A percentile compares a stretch with the other conserved stretches of the same genome.
Evolutionary conservation across 805 yeast genomes (phyloP).

Genomic region (Lachancea meyersii): DNA sequence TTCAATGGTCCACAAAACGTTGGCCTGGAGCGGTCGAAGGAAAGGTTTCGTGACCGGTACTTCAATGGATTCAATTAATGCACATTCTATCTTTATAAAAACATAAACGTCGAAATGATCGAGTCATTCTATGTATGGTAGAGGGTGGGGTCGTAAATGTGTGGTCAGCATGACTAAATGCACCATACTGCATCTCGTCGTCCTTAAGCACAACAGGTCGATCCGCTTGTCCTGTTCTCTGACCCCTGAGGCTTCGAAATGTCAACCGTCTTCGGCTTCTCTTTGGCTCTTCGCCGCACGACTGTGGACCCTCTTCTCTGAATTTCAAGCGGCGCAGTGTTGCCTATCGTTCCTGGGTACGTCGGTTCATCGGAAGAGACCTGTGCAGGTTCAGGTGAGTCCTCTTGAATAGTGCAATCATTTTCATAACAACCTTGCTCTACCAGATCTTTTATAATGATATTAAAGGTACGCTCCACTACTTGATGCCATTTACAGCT

Average conservation of each 20-base stretch:
- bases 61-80: slow-evolving; percentile 53
- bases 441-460: slow-evolving; percentile 37
- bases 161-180: too few species aligned
- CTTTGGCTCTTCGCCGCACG: slow-evolving; percentile 2
- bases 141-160: too few species aligned
- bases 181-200: background rate
- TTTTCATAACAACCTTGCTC: slow-evolving; percentile 36
- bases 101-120: background rate
- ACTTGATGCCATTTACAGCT: slow-evolving; percentile 40
- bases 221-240: background rate
- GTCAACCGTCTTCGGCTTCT: slow-evolving; percentile 3
- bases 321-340: background rate
- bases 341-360: background rate
- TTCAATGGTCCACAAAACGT: slow-evolving; percentile 45
- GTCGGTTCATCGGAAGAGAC: background rate
- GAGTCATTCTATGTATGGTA: too few species aligned
- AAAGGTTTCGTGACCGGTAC: slow-evolving; percentile 72
- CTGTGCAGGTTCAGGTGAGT: background rate
- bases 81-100: background rate
- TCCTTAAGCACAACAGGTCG: slow-evolving; percentile 5
- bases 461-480: slow-evolving; percentile 36
- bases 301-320: slow-evolving; percentile 5
- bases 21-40: slow-evolving; percentile 40
- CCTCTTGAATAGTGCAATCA: background rate
- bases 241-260: slow-evolving; percentile 4